Conservation (phyloP, 805 yeast species). For the Candida mattraensis region DNA sequence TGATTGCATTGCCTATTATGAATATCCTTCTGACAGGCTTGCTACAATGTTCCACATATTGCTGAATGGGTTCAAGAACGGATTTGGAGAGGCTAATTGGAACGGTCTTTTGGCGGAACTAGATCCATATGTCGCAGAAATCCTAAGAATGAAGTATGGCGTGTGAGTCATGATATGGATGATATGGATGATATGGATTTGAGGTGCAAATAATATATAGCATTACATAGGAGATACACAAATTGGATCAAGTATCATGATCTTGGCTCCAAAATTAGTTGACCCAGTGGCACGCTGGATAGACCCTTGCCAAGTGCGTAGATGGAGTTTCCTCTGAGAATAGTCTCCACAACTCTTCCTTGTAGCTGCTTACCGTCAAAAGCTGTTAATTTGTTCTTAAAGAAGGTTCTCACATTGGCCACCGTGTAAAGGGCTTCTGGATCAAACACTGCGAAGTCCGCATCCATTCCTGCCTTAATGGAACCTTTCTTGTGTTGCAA, state of each 20-base stretch:
- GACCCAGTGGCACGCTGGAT: conserved; percentile 57
- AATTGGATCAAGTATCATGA: conserved; percentile 1
- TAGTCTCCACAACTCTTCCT: conserved; percentile 79
- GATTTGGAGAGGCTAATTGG: conserved; percentile 44
- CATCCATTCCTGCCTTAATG: conserved; percentile 75
- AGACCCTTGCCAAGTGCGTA: conserved; percentile 59
- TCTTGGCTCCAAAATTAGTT: conserved; percentile 61
- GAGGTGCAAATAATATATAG: background rate
- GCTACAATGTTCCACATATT: conserved; percentile 45
- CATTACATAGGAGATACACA: no score
- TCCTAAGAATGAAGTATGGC: conserved; percentile 29
- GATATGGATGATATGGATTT: conserved; percentile 1
- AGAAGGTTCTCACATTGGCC: conserved; percentile 55
- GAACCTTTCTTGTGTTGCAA: conserved; percentile 69
- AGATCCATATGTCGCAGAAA: conserved; percentile 27
- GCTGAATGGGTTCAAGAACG: conserved; percentile 43
- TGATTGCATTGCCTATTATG: conserved; percentile 57
- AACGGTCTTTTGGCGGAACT: conserved; percentile 21
- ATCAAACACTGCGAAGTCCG: conserved; percentile 85
- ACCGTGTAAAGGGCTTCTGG: conserved; percentile 51
- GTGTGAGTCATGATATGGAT: conserved; percentile 19
- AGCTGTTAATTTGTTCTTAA: conserved; percentile 88
- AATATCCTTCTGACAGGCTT: conserved; percentile 48
- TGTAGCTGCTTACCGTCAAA: conserved; percentile 67
- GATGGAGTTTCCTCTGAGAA: conserved; percentile 72